Conservation (phyloP, 768 basidiomycete genomes). For the Rhizopogon vesiculosus region DNA sequence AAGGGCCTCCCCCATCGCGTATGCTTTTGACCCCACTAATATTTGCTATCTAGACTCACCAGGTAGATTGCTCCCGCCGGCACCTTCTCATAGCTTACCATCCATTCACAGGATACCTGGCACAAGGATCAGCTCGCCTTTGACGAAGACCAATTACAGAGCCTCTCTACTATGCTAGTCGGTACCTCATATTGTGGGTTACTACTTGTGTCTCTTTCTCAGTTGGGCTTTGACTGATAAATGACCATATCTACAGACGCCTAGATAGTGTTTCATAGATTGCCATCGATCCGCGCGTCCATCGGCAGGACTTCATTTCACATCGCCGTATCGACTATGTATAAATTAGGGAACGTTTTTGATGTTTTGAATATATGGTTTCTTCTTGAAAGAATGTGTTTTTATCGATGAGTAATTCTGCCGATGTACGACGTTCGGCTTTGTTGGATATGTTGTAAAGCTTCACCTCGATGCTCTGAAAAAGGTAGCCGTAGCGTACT, state of each 20-base stretch:
- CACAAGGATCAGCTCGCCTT: constrained; percentile 84
- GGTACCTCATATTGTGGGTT: constrained; percentile 84
- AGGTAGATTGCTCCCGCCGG: constrained; percentile 33
- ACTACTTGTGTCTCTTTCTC: background rate
- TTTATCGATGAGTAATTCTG: background rate
- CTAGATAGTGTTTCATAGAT: constrained; percentile 7
- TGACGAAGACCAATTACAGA: constrained; percentile 86
- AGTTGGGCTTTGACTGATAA: constrained; percentile 9
- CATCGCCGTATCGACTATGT: constrained; percentile 2
- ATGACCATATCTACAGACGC: constrained; percentile 21
- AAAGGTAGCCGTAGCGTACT: background rate
- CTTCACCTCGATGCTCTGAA: background rate
- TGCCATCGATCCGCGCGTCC: constrained; percentile 3
- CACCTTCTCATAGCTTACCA: constrained; percentile 7
- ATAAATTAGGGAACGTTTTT: constrained; percentile 1
- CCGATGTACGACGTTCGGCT: background rate
- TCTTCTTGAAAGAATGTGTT: background rate
- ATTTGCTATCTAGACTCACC: constrained; percentile 46
- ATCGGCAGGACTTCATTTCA: constrained; percentile 1
- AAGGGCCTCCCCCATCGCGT: constrained; percentile 16
- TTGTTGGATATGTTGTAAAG: background rate
- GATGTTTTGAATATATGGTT: background rate
- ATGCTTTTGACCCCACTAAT: constrained; percentile 4
- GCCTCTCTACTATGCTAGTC: constrained; percentile 82
- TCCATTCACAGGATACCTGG: constrained; percentile 71